Evolutionary conservation across 805 yeast species (phyloP).

Genomic region (Metschnikowia dekortorum): DNA sequence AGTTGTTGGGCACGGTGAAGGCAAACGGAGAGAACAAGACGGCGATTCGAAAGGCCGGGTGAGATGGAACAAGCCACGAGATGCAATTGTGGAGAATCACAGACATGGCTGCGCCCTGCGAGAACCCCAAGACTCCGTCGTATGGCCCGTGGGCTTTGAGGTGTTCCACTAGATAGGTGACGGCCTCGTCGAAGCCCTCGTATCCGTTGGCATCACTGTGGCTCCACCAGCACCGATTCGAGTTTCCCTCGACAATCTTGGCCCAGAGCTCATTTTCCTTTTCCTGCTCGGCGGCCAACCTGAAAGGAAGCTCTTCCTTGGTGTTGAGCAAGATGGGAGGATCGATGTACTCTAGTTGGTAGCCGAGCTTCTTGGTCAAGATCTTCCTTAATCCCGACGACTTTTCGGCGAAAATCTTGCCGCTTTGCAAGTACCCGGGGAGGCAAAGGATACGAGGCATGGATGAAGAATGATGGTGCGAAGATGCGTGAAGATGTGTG

Average conservation of each 20-base stretch:
- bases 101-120: constrained; percentile 42
- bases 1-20: constrained; percentile 23
- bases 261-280: constrained; percentile 31
- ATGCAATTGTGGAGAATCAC: constrained; percentile 25
- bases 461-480: neutral
- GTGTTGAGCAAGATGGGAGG: constrained; percentile 26
- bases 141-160: constrained; percentile 37
- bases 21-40: constrained; percentile 34
- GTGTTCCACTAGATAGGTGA: constrained; percentile 23
- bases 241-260: constrained; percentile 22
- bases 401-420: constrained; percentile 29
- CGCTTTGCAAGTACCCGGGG: constrained; percentile 39
- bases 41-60: constrained; percentile 26
- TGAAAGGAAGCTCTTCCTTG: constrained; percentile 28
- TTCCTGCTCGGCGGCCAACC: constrained; percentile 21
- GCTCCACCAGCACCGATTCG: constrained; percentile 38
- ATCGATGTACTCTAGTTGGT: constrained; percentile 31
- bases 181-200: constrained; percentile 26
- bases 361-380: constrained; percentile 23
- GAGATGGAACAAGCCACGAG: constrained; percentile 18
- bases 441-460: constrained; percentile 25
- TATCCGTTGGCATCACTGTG: constrained; percentile 17
- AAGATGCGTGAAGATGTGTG: neutral
- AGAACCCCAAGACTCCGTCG: constrained; percentile 39
- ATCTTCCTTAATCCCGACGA: constrained; percentile 28